Evolutionary conservation across 805 yeast genomes (phyloP).

Genomic region (Nakazawaea pomicola): DNA sequence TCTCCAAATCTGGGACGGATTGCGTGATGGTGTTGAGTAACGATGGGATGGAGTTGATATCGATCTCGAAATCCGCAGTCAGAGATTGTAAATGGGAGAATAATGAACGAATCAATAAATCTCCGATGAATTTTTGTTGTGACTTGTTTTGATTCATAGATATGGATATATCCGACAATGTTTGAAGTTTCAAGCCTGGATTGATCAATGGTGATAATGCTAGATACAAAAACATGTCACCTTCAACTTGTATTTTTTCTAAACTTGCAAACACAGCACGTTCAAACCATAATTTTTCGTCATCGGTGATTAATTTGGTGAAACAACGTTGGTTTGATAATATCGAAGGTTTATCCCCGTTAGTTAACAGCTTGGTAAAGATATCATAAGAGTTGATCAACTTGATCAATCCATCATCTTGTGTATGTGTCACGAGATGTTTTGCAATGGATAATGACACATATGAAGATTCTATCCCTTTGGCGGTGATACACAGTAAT

Average conservation of each 20-base stretch:
- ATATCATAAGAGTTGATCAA: constrained; percentile 24
- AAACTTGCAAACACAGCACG: constrained; percentile 36
- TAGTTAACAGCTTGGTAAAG: constrained; percentile 28
- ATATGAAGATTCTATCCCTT: constrained; percentile 50
- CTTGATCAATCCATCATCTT: constrained; percentile 10
- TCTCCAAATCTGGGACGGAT: constrained; percentile 18
- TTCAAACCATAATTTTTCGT: constrained; percentile 50
- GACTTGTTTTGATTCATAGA: no score
- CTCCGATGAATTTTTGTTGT: constrained; percentile 37
- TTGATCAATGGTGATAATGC: constrained; percentile 36
- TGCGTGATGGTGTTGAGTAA: constrained; percentile 34
- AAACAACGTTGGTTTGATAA: constrained; percentile 42
- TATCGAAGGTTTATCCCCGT: constrained; percentile 42
- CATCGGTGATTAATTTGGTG: constrained; percentile 39
- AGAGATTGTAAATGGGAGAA: constrained; percentile 19
- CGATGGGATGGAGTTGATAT: constrained; percentile 27
- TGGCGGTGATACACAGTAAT: constrained; percentile 44
- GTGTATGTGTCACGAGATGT: constrained; percentile 16
- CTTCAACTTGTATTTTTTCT: constrained; percentile 23
- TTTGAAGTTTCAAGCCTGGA: constrained; percentile 29
- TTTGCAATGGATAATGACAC: constrained; percentile 31
- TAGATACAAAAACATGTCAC: constrained; percentile 45
- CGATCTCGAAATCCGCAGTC: constrained; percentile 16
- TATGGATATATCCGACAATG: constrained; percentile 28
- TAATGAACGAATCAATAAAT: constrained; percentile 35